Evolutionary conservation across 2,329 filamentous ascomycete genomes (phyloP).

Genomic region (Exutisphaerella laricina): DNA sequence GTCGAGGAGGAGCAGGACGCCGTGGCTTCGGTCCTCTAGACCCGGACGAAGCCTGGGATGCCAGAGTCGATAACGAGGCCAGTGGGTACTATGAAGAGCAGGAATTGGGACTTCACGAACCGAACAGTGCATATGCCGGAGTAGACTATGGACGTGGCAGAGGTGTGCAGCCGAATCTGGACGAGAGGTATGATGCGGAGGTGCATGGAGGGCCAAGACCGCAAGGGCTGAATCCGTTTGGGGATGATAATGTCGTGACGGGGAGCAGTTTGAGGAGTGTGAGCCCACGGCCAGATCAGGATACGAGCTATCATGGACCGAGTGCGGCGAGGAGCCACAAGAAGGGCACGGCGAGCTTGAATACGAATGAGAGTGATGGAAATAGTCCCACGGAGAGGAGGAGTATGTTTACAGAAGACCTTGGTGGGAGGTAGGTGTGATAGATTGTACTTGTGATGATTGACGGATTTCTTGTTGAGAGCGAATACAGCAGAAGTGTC

Average conservation of each 20-base stretch:
- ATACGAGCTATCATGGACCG: conserved; percentile 46
- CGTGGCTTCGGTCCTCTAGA: conserved; percentile 64
- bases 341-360: conserved; percentile 33
- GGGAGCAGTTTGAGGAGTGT: conserved; percentile 62
- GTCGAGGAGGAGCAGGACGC: conserved; percentile 26
- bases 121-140: conserved; percentile 37
- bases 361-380: conserved; percentile 31
- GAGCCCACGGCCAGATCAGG: conserved; percentile 63
- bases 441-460: background rate
- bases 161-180: conserved; percentile 45
- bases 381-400: conserved; percentile 62
- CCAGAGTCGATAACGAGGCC: conserved; percentile 68
- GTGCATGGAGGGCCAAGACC: conserved; percentile 35
- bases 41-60: conserved; percentile 81
- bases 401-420: conserved; percentile 64
- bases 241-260: conserved; percentile 60
- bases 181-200: conserved; percentile 44
- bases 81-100: conserved; percentile 70
- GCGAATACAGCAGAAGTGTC: too few species aligned
- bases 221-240: conserved; percentile 58
- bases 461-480: background rate
- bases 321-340: conserved; percentile 35
- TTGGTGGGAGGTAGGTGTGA: background rate
- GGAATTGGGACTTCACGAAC: conserved; percentile 57
- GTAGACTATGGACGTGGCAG: conserved; percentile 37